These are phyloP conservation scores for Fusarium veterinarium DNA, from an alignment of 2,329 filamentous ascomycete species.

Conservation along the genomic window DNA sequence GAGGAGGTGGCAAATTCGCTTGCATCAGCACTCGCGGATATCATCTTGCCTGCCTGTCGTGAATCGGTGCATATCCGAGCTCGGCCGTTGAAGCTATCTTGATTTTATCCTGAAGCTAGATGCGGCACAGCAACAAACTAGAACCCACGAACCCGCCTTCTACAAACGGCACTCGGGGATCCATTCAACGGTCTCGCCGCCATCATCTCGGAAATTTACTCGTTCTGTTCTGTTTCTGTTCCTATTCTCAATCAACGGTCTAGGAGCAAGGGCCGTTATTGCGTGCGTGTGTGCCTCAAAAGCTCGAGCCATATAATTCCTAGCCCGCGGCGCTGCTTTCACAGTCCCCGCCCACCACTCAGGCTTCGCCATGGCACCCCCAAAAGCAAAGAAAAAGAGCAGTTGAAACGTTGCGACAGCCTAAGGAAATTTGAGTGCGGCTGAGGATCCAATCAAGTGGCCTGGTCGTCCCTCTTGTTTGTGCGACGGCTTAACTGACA, in stretches of 20 bases:
- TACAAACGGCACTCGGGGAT: neutral
- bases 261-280: neutral
- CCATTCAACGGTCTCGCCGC: neutral
- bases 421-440: conserved; percentile 16
- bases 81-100: conserved; percentile 20
- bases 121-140: conserved; percentile 13
- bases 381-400: neutral
- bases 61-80: neutral
- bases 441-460: conserved; percentile 25
- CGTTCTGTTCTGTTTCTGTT: neutral
- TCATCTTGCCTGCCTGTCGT: neutral
- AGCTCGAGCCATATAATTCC: neutral
- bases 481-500: conserved; percentile 1
- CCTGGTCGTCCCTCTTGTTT: conserved; percentile 10
- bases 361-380: conserved; percentile 9
- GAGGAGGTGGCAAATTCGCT: conserved; percentile 26
- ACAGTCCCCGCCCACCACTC: neutral
- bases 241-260: neutral
- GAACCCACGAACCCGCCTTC: neutral
- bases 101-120: conserved; percentile 19
- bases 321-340: neutral
- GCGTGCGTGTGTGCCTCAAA: conserved; percentile 4
- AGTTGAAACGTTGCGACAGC: conserved; percentile 33
- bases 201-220: conserved; percentile 9
- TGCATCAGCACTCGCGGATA: neutral